Conservation (phyloP, 176 grass and related monocot genomes). For the Eragrostis curvula region DNA sequence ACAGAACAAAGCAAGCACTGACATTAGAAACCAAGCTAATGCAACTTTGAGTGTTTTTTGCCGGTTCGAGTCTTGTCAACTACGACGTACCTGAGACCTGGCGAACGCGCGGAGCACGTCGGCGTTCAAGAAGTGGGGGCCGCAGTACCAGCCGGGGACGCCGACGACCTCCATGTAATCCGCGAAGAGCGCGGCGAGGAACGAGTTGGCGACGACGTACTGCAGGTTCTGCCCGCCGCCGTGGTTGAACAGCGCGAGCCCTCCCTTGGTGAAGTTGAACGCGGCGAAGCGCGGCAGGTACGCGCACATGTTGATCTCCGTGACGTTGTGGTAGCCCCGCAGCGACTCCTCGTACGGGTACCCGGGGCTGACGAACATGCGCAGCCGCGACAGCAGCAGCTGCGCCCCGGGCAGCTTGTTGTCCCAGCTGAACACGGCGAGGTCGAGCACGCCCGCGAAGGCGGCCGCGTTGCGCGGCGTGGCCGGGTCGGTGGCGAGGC, state of each 20-base stretch:
- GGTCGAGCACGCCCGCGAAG: constrained; percentile 53
- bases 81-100: constrained; percentile 60
- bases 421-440: constrained; percentile 90
- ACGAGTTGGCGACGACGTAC: constrained; percentile 74
- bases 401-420: constrained; percentile 91
- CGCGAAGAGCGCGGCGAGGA: constrained; percentile 78
- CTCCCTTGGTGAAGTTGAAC: constrained; percentile 81
- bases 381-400: constrained; percentile 73
- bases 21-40: neutral
- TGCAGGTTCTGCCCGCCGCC: constrained; percentile 69
- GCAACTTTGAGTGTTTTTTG: neutral
- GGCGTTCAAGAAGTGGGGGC: constrained; percentile 70
- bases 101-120: constrained; percentile 64
- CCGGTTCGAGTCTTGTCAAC: neutral
- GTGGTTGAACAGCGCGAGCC: constrained; percentile 76
- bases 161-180: constrained; percentile 83
- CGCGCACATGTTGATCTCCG: constrained; percentile 79
- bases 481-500: constrained; percentile 57
- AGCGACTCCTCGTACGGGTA: constrained; percentile 97
- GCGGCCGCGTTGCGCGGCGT: constrained; percentile 60
- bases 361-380: constrained; percentile 86
- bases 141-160: constrained; percentile 88
- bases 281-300: constrained; percentile 54
- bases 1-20: neutral
- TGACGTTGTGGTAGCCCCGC: constrained; percentile 69